A percentile compares a stretch with the other conserved stretches of the same genome.
Conservation (phyloP, 345 rosid genomes). For the Linum lewisii region DNA sequence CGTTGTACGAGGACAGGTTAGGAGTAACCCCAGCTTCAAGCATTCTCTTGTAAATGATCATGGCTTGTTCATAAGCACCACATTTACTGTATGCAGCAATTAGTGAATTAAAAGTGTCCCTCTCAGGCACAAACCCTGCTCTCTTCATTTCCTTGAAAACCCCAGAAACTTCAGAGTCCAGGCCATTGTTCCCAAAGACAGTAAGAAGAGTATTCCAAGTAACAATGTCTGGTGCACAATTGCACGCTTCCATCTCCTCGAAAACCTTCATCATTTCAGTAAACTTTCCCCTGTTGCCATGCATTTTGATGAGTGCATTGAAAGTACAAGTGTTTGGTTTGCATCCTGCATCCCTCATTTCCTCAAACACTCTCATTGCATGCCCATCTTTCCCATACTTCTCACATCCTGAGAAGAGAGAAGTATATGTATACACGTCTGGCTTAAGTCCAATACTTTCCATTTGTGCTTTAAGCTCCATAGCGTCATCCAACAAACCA, state of each 20-base stretch:
- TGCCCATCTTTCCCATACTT: slow-evolving; percentile 78
- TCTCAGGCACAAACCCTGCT: slow-evolving; percentile 85
- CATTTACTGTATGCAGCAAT: slow-evolving; percentile 90
- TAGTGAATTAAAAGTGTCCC: slow-evolving; percentile 84
- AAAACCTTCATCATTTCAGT: slow-evolving; percentile 87
- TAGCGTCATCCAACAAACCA: slow-evolving; percentile 64
- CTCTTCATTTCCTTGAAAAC: slow-evolving; percentile 98
- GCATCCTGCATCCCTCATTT: slow-evolving; percentile 69
- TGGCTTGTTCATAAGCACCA: slow-evolving; percentile 80
- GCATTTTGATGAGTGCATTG: slow-evolving; percentile 90
- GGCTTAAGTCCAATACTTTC: slow-evolving; percentile 55
- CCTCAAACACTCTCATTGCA: slow-evolving; percentile 65
- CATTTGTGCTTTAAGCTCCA: slow-evolving; percentile 74
- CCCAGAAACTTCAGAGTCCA: slow-evolving; percentile 82
- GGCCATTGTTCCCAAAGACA: slow-evolving; percentile 85
- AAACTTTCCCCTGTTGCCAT: slow-evolving; percentile 80
- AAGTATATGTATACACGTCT: slow-evolving; percentile 92
- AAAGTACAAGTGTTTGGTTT: slow-evolving; percentile 89
- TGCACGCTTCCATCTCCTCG: slow-evolving; percentile 61
- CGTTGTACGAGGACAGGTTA: slow-evolving; percentile 84
- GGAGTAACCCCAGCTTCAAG: slow-evolving; percentile 77
- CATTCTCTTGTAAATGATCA: slow-evolving; percentile 75
- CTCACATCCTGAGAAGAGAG: slow-evolving; percentile 81
- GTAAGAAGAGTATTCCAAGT: slow-evolving; percentile 92
- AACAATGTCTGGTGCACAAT: slow-evolving; percentile 67